Base-by-base conservation (phyloP, 257 asterid species). In the Cruciata laevipes region DNA sequence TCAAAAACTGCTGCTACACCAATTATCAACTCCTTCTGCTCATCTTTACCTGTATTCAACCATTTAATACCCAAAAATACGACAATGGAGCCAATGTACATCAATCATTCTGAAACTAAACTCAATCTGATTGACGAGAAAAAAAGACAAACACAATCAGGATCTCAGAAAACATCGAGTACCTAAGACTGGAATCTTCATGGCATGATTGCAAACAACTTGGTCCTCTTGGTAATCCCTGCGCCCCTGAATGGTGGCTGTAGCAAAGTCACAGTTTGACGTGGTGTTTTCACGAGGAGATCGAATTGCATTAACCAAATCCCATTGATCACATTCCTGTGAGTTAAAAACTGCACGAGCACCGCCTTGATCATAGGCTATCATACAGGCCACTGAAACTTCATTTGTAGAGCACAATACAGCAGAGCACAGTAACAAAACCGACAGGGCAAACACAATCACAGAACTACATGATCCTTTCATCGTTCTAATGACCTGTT, bases 211-310 rank as follows among this genome's bases (percentile, higher is more conserved):
- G 80, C 93, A 88, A 2, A 71, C 63, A 35, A 82, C 68, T n/a
- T 89, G 87, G 65, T 90, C 97, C 77, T 90, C 97, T 75, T 86
- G 97, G 75, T 90, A 85, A 24, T 77, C 71, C 74, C 95, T 75
- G 56, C 56, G 82, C 11, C 97, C 97, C 69, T 86, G 88, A 71
- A 78, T 77, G 3, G 77, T 88, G 56, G 63, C 71, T 32, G 71
- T 7, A n/a, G 95, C 83, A 47, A 83, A 76, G n/a, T 44, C 77
- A 77, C 96, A 85, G 56, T 77, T 80, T 65, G 63, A 75, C 0
- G 75, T 69, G 0, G 76, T 68, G 6, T 77, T 67, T 69, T 82
- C 78, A 17, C 64, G 63, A 9, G 79, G 74, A 71, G 76, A 52
- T 13, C 72, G 68, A 27, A 75, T 66, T 10, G 83, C 69, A 18